A percentile compares a stretch with the other conserved stretches of the same genome.
phyloP scores from a whole-genome alignment of 768 basidiomycete species.

The Pleurotus giganteus region DNA sequence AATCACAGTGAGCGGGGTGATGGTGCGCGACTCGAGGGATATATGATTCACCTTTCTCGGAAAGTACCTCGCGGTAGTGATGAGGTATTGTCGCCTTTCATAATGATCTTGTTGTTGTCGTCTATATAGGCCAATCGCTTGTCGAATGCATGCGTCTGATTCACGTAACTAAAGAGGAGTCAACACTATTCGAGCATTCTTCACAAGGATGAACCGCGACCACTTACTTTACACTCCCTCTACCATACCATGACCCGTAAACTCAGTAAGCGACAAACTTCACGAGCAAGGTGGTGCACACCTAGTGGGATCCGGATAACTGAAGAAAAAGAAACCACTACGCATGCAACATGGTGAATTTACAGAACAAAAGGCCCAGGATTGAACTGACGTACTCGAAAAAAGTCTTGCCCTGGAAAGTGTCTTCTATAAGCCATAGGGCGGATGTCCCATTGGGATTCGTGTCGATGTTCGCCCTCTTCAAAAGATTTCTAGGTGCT shows the following conservation, averaged over 20 bases:
- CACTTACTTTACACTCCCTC: slow-evolving; percentile 37
- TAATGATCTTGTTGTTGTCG: slow-evolving; percentile 59
- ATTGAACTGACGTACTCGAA: slow-evolving; percentile 60
- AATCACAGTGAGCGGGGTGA: no score
- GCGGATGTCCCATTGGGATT: slow-evolving; percentile 47
- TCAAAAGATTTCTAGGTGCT: neutral
- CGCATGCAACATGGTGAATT: slow-evolving; percentile 4
- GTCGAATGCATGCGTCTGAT: slow-evolving; percentile 49
- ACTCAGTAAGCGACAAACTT: slow-evolving; percentile 9
- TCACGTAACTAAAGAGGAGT: slow-evolving; percentile 61
- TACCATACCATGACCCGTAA: slow-evolving; percentile 3
- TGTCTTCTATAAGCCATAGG: slow-evolving; percentile 68
- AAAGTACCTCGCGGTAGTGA: slow-evolving; percentile 48
- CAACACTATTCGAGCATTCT: slow-evolving; percentile 30
- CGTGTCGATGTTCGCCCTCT: slow-evolving; percentile 28
- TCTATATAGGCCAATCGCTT: slow-evolving; percentile 55
- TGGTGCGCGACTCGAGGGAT: neutral
- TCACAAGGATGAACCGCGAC: slow-evolving; percentile 27
- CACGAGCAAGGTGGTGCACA: slow-evolving; percentile 26
- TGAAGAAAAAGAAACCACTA: slow-evolving; percentile 62
- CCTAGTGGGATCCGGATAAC: slow-evolving; percentile 66
- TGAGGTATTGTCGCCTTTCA: slow-evolving; percentile 74
- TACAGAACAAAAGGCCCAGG: neutral
- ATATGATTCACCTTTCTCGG: slow-evolving; percentile 60
- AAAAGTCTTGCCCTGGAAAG: slow-evolving; percentile 63